Base-by-base conservation (phyloP, 2,329 filamentous ascomycete genomes). In the Fusarium oxysporum region DNA sequence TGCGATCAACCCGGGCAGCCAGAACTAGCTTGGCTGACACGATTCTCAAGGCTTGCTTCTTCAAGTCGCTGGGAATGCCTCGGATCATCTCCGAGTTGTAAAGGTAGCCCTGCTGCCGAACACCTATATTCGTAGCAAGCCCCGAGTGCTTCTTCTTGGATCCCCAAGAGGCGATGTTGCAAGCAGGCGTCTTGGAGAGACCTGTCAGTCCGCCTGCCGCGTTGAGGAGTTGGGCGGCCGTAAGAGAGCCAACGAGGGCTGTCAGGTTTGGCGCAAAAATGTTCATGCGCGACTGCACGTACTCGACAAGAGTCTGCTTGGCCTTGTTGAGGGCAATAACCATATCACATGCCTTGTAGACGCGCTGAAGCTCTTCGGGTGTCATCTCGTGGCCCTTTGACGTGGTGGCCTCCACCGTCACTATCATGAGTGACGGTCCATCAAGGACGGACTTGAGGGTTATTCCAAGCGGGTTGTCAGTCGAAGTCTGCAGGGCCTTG, bases 221-320 rank as follows among this genome's bases (percentile, higher is more conserved):
- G 82, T 98, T 98, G 77, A 99, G 92, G n/a, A 99, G 89, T 83
- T 98, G 96, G 8, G 96, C 96, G 12, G 96, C 96, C 6, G 96
- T 98, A 23, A 97, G 87, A 1, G 96, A 96, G 23, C 96, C 96
- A 65, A 99, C 93, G 23, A 99, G 89, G 3, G 91, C 92, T 1
- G 96, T 97, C 60, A 98, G 84, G 78, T 99, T 99, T 0, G 96
- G 96, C 8, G 96, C 96, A 80, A 98, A 98, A 38, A 97, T 87
- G 75, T 93, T 96, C 94, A 99, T 98, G 70, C 96, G 93, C 40
- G 96, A 98, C 83, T 98, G 94, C 21, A 99, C 96, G 78, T 97
- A 99, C 80, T 96, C 92, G 4, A 94, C 97, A 61, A 99, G 87
- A 1, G 91, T 93, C 70, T 89, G 92, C 82, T 98, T 98, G 33